Evolutionary conservation across 1,284 basidiomycete genomes (phyloP), one percentile per base, ranked within the genome.

Genomic region (Leccinum subspadiceum): DNA sequence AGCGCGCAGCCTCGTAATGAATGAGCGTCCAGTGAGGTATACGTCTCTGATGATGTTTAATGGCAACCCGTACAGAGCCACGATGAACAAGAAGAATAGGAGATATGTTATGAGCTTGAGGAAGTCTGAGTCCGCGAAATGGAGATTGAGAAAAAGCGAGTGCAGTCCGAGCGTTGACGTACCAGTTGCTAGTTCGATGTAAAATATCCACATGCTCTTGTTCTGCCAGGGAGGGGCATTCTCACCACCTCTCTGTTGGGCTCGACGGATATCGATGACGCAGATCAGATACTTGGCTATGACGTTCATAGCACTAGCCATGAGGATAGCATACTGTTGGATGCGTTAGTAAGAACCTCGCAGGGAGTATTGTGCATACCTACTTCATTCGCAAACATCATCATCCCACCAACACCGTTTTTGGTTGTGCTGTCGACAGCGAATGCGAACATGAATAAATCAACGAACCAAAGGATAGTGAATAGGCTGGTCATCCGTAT

Each of bases 141-240:
- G 22, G 41, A 46, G 29, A 35, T 50, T 55, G 57, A 59, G 53
- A 53, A 20, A 54, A 60, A 20, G 17, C 3, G 4, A 55, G 54
- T 52, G 62, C 8, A 51, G 50, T 53, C 68, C 79, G 39, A 56
- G 35, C 17, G n/a, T 56, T 44, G 33, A 70, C 69, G 57, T 66
- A 93, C 94, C 93, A 54, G 94, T 96, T n/a, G 83, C 81, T 49
- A 98, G 78, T 68, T 98, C 96, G 64, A 98, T 87, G 71, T 97
- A 98, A 78, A 98, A 97, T 13, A 94, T 80, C 79, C 89, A 96
- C 87, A 98, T 96, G 78, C 93, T 96, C 81, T 99, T 99, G 70
- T 92, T 89, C 75, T 99, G 96, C 97, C 96, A 99, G 53, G 89
- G 85, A 60, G 93, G 92, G 0, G 93, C 93, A 71, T 92, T 92